Conservation (phyloP, 805 yeast genomes). For the Saccharomycopsis fermentans region DNA sequence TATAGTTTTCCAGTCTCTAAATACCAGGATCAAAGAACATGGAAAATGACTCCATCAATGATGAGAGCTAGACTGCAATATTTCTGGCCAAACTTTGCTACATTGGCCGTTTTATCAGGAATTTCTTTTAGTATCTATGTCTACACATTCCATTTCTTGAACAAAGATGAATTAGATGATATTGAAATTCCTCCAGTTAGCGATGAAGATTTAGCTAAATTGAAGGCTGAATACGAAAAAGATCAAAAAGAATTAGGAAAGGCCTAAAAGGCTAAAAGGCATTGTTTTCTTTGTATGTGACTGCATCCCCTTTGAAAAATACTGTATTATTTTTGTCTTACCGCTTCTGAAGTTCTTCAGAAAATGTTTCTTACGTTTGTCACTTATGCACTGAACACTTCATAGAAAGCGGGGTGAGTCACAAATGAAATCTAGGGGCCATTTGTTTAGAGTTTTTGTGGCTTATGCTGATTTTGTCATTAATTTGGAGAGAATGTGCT, state of each 20-base stretch:
- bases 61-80: slow-evolving; percentile 83
- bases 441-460: no score
- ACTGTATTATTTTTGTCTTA: no score
- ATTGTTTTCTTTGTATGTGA: no score
- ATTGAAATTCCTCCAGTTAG: slow-evolving; percentile 91
- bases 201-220: slow-evolving; percentile 61
- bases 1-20: slow-evolving; percentile 25
- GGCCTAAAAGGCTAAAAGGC: background rate
- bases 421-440: no score
- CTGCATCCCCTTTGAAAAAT: no score
- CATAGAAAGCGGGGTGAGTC: no score
- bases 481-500: background rate
- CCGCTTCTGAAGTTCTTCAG: no score
- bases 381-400: no score
- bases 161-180: slow-evolving; percentile 76
- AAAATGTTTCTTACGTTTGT: no score
- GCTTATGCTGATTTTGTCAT: background rate
- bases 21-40: slow-evolving; percentile 57
- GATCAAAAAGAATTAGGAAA: background rate
- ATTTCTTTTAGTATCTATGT: slow-evolving; percentile 57
- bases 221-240: slow-evolving; percentile 60
- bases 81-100: slow-evolving; percentile 64
- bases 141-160: slow-evolving; percentile 56
- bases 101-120: slow-evolving; percentile 48
- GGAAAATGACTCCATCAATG: slow-evolving; percentile 89